Evolutionary conservation across 148 eudicot genomes (phyloP).

Genomic region (Fagopyrum homotropicum): DNA sequence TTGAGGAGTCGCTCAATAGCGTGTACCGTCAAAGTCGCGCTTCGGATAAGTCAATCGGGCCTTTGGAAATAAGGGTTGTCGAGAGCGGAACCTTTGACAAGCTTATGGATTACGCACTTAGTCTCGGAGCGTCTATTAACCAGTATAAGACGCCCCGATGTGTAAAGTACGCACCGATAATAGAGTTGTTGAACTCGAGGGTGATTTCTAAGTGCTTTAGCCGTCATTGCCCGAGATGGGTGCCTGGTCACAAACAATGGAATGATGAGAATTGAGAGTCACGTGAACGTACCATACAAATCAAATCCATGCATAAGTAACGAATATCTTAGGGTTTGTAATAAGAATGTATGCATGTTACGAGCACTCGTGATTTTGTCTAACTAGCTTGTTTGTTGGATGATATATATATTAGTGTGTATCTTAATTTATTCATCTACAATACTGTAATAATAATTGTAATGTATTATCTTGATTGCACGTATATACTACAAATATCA

Average conservation of each 20-base stretch:
- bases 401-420: no score
- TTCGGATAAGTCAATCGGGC: slow-evolving; percentile 21
- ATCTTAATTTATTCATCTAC: no score
- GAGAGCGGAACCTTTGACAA: slow-evolving; percentile 26
- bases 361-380: no score
- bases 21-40: slow-evolving; percentile 21
- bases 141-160: slow-evolving; percentile 25
- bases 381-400: no score
- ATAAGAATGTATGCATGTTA: no score
- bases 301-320: no score
- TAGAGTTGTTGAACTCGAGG: slow-evolving; percentile 24
- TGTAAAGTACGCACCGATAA: slow-evolving; percentile 21
- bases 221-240: slow-evolving; percentile 21
- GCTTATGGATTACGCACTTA: slow-evolving; percentile 26
- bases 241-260: slow-evolving; percentile 24
- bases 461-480: no score
- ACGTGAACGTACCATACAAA: no score
- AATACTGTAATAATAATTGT: no score
- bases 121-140: slow-evolving; percentile 22
- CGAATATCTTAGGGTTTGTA: no score
- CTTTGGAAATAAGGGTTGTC: slow-evolving; percentile 22
- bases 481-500: no score
- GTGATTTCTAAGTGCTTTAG: slow-evolving; percentile 21
- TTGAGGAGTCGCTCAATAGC: slow-evolving; percentile 23
- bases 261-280: background rate